Conservation (phyloP, 2,329 filamentous ascomycete species). For the Aspergillus brasiliensis region DNA sequence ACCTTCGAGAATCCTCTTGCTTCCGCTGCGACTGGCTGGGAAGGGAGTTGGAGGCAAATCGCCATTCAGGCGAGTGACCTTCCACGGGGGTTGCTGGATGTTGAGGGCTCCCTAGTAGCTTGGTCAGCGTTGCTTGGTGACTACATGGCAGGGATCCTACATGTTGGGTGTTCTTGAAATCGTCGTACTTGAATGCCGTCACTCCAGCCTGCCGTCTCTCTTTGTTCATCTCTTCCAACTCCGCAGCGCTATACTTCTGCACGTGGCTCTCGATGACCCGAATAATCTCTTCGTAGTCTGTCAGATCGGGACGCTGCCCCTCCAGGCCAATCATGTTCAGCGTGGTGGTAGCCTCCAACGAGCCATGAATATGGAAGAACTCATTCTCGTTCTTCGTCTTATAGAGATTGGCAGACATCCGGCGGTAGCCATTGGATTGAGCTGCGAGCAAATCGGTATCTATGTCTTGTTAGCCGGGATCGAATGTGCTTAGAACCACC, state of each 20-base stretch:
- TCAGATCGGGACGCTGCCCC: conserved; percentile 61
- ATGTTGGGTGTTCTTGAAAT: conserved; percentile 60
- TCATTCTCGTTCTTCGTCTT: conserved; percentile 65
- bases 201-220: conserved; percentile 62
- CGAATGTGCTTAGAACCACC: too few relatives aligned
- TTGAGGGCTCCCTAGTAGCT: conserved; percentile 34
- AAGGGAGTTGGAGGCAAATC: conserved; percentile 31
- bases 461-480: conserved; percentile 36
- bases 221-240: conserved; percentile 62
- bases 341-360: conserved; percentile 69
- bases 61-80: conserved; percentile 33
- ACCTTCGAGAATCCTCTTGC: conserved; percentile 50
- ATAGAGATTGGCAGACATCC: conserved; percentile 73
- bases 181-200: conserved; percentile 60
- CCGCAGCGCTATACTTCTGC: conserved; percentile 54
- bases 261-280: conserved; percentile 62
- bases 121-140: neutral
- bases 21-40: conserved; percentile 34
- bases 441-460: conserved; percentile 72
- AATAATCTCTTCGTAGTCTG: conserved; percentile 62
- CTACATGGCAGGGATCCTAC: conserved; percentile 33
- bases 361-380: conserved; percentile 76
- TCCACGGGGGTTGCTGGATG: conserved; percentile 40
- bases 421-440: conserved; percentile 70
- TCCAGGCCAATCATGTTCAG: conserved; percentile 70